Conservation (phyloP, 2,329 filamentous ascomycete species). For the Calonectria pseudoturangicola region DNA sequence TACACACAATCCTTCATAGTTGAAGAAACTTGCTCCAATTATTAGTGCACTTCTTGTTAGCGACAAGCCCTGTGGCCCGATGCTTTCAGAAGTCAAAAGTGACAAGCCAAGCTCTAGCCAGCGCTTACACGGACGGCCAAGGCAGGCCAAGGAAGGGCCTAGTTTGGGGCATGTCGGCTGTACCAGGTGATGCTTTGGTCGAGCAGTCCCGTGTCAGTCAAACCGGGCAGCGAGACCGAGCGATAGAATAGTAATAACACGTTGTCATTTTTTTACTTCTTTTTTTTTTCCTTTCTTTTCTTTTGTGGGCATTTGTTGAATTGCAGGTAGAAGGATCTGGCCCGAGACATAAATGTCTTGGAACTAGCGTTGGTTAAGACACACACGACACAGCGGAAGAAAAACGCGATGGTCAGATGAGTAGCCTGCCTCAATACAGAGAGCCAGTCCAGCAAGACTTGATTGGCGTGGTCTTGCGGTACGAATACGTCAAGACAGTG, state of each 20-base stretch:
- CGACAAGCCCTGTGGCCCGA: constrained; percentile 6
- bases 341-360: background rate
- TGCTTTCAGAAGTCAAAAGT: constrained; percentile 16
- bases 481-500: constrained; percentile 16
- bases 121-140: background rate
- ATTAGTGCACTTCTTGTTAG: background rate
- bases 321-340: background rate
- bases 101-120: background rate
- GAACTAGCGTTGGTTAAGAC: constrained; percentile 1
- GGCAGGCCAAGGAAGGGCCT: background rate
- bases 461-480: constrained; percentile 20
- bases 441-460: background rate
- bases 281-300: background rate
- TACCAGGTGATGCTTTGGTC: background rate
- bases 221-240: background rate
- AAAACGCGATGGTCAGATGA: constrained; percentile 4
- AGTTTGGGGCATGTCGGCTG: constrained; percentile 4
- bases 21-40: background rate
- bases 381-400: background rate
- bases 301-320: constrained; percentile 11
- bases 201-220: background rate
- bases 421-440: constrained; percentile 12
- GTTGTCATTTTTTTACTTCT: background rate
- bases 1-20: background rate
- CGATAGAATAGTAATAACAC: background rate